Percentiles rank a stretch among this genome's conserved stretches.
Conservation (phyloP, 2,329 filamentous ascomycete genomes). For the Fusarium solani-melongenae region DNA sequence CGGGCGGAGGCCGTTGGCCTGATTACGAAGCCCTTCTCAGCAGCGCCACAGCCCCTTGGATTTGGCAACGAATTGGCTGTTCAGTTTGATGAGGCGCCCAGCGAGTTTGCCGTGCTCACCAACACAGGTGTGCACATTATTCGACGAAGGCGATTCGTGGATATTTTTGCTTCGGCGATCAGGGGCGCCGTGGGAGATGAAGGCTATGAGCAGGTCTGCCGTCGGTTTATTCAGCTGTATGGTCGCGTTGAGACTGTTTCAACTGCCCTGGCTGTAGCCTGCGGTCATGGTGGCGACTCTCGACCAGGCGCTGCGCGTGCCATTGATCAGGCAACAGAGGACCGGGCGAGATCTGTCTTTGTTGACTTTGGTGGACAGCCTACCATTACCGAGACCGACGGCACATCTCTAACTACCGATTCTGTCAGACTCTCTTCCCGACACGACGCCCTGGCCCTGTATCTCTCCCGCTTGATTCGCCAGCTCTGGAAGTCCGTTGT, state of each 20-base stretch:
- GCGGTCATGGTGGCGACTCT: slow-evolving; percentile 86
- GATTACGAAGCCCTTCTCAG: slow-evolving; percentile 78
- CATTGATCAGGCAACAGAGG: slow-evolving; percentile 86
- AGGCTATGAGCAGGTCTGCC: slow-evolving; percentile 82
- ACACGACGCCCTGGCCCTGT: slow-evolving; percentile 88
- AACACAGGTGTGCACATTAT: slow-evolving; percentile 91
- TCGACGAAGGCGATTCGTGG: slow-evolving; percentile 84
- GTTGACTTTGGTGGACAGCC: slow-evolving; percentile 93
- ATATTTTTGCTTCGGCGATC: slow-evolving; percentile 88
- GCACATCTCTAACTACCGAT: slow-evolving; percentile 78
- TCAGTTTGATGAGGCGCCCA: slow-evolving; percentile 87
- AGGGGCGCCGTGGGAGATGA: slow-evolving; percentile 80
- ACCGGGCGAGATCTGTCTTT: slow-evolving; percentile 86
- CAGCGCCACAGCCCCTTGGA: slow-evolving; percentile 74
- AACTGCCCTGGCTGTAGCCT: slow-evolving; percentile 92
- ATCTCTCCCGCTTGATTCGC: slow-evolving; percentile 87
- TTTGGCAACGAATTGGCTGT: slow-evolving; percentile 96
- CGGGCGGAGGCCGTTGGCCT: slow-evolving; percentile 82
- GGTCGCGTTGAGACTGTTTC: slow-evolving; percentile 90
- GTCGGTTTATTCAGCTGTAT: slow-evolving; percentile 86
- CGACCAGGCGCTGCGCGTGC: slow-evolving; percentile 78
- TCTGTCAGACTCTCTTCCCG: slow-evolving; percentile 88
- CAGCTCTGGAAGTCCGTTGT: slow-evolving; percentile 88
- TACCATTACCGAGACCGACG: slow-evolving; percentile 80
- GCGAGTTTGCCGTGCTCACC: slow-evolving; percentile 91